Percentiles rank a stretch among this genome's conserved stretches.
Conservation (phyloP, 2,329 filamentous ascomycete genomes). For the Zasmidium cellare region DNA sequence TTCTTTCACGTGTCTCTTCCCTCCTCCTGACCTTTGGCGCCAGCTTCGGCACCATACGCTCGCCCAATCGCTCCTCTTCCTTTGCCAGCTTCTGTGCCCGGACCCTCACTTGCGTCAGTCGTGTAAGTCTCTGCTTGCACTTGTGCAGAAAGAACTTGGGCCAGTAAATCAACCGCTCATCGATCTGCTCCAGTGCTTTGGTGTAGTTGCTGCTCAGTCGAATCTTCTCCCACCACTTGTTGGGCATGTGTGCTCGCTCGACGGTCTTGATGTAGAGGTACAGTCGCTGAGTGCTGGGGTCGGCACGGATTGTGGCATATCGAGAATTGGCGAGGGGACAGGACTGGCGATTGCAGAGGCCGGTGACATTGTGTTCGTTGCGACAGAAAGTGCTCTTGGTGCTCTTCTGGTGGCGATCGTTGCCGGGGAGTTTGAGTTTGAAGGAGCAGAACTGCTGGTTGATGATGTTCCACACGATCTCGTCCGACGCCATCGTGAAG, state of each 20-base stretch:
- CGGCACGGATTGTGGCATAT: conserved; percentile 86
- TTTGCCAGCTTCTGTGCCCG: conserved; percentile 73
- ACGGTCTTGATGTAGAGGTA: conserved; percentile 98
- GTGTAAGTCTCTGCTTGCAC: conserved; percentile 92
- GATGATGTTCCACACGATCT: conserved; percentile 96
- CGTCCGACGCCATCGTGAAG: conserved; percentile 76
- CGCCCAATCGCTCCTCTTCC: conserved; percentile 86
- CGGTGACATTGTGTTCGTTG: conserved; percentile 61
- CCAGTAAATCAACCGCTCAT: conserved; percentile 85
- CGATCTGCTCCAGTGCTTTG: conserved; percentile 83
- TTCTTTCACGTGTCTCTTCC: conserved; percentile 51
- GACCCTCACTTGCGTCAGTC: conserved; percentile 88
- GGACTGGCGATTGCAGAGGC: conserved; percentile 81
- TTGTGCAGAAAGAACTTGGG: conserved; percentile 92
- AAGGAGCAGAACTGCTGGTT: conserved; percentile 94
- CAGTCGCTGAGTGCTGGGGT: conserved; percentile 75
- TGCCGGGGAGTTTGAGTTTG: conserved; percentile 70
- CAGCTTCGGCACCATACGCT: conserved; percentile 82
- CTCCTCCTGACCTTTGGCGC: conserved; percentile 77
- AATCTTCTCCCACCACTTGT: conserved; percentile 92
- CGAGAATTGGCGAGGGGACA: conserved; percentile 89
- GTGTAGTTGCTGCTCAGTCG: conserved; percentile 88
- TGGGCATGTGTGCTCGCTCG: conserved; percentile 83
- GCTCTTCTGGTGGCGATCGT: conserved; percentile 54
- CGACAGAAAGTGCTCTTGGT: conserved; percentile 94